phyloP scores from a whole-genome alignment of 345 rosid species.

The Iberis pinnata region DNA sequence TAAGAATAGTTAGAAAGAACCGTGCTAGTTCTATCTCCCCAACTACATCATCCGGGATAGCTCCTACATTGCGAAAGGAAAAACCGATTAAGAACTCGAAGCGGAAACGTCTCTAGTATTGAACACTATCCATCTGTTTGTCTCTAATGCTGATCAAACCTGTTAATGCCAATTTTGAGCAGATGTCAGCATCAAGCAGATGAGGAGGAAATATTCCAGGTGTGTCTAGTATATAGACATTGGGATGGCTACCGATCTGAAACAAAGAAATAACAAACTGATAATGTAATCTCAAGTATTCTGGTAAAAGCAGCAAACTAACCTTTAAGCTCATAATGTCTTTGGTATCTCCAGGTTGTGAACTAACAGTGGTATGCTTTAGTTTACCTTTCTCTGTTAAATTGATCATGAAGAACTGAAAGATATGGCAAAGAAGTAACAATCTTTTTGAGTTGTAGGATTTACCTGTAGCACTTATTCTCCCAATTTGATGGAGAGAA shows the following conservation, averaged over 20 bases:
- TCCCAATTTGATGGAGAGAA: constrained; percentile 78
- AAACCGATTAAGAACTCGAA: not conserved
- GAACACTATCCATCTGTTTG: too few species aligned
- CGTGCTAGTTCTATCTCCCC: constrained; percentile 51
- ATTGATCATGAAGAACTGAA: not conserved
- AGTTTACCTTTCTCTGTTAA: constrained; percentile 70
- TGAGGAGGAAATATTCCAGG: constrained; percentile 71
- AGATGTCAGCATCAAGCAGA: constrained; percentile 44
- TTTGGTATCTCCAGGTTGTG: constrained; percentile 81
- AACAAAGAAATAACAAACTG: not conserved
- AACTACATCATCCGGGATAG: constrained; percentile 41
- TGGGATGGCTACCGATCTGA: constrained; percentile 84
- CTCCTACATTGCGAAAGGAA: constrained; percentile 43
- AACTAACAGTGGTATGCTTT: constrained; percentile 60
- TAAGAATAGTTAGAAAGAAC: constrained; percentile 54
- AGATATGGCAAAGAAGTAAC: not conserved
- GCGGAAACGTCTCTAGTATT: too few species aligned
- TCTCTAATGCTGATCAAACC: constrained; percentile 36
- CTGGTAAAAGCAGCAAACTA: constrained; percentile 5
- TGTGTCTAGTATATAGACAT: constrained; percentile 65
- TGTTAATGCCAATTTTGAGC: constrained; percentile 73
- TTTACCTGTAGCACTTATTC: constrained; percentile 69
- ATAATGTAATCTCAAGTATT: not conserved
- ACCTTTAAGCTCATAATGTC: constrained; percentile 85
- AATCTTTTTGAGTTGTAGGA: not conserved